Evolutionary conservation across 1,139 yeast species (phyloP).

Genomic region (Geotrichum histeridarum): DNA sequence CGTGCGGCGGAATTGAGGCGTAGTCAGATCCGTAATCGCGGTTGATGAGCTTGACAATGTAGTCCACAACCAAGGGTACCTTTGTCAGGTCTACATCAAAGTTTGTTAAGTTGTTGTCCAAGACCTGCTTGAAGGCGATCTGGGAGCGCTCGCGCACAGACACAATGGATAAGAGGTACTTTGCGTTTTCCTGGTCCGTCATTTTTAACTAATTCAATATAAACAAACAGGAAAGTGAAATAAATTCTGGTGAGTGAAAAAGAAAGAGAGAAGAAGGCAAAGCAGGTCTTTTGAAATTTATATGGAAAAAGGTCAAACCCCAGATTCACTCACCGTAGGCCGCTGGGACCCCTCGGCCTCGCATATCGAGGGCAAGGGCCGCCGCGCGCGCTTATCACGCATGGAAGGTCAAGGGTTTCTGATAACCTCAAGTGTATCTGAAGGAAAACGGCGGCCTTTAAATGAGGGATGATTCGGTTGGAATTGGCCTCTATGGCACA

Average conservation of each 20-base stretch:
- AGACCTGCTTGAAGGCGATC: slow-evolving; percentile 41
- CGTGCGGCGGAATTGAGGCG: slow-evolving; percentile 52
- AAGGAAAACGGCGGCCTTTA: too few species aligned
- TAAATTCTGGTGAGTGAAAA: background rate
- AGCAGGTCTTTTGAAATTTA: background rate
- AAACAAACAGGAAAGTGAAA: background rate
- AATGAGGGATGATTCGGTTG: too few species aligned
- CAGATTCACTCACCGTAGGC: slow-evolving; percentile 5
- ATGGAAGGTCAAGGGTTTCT: background rate
- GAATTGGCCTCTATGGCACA: too few species aligned
- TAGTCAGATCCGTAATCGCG: slow-evolving; percentile 42
- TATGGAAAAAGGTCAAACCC: background rate
- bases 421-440: background rate
- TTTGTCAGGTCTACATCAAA: slow-evolving; percentile 44
- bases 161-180: slow-evolving; percentile 43
- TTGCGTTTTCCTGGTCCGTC: slow-evolving; percentile 21
- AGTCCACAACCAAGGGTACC: slow-evolving; percentile 42
- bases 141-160: slow-evolving; percentile 51
- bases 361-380: background rate
- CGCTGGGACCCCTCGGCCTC: slow-evolving; percentile 7
- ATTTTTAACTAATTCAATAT: background rate
- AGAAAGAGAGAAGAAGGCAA: background rate
- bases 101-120: slow-evolving; percentile 39
- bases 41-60: slow-evolving; percentile 40
- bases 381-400: slow-evolving; percentile 1